phyloP scores from a whole-genome alignment of 2,329 filamentous ascomycete genomes.

The Trichoderma koningii region DNA sequence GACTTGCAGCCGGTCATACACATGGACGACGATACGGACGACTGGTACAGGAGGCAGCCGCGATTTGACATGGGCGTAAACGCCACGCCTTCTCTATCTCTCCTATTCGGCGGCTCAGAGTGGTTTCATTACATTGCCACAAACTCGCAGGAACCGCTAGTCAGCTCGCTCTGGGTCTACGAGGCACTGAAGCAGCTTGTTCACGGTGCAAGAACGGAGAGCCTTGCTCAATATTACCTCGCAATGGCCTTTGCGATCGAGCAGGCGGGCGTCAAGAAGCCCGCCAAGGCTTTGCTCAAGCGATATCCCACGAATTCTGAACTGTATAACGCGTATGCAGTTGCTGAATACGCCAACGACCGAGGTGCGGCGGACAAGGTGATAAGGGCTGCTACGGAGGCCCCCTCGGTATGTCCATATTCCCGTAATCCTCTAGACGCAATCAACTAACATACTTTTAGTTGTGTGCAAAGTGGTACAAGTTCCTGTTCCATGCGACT shows the following conservation, averaged over 20 bases:
- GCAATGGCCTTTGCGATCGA: conserved; percentile 64
- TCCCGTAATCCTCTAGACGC: neutral
- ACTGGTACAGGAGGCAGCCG: conserved; percentile 34
- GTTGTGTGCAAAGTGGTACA: conserved; percentile 31
- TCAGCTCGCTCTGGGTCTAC: conserved; percentile 52
- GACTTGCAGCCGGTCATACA: conserved; percentile 14
- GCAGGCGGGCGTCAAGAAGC: conserved; percentile 61
- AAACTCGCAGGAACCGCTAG: conserved; percentile 32
- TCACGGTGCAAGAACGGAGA: conserved; percentile 40
- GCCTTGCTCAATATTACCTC: conserved; percentile 68
- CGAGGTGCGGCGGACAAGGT: conserved; percentile 62
- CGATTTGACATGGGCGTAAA: conserved; percentile 37
- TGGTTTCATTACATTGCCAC: conserved; percentile 50
- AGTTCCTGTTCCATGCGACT: conserved; percentile 55
- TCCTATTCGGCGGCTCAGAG: conserved; percentile 51
- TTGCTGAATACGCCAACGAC: conserved; percentile 65
- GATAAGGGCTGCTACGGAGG: conserved; percentile 62
- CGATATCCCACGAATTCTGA: conserved; percentile 61
- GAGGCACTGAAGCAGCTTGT: conserved; percentile 61
- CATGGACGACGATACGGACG: conserved; percentile 30
- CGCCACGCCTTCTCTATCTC: conserved; percentile 48
- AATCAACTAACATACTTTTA: conserved; percentile 28
- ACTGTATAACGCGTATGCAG: conserved; percentile 78
- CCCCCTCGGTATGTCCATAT: conserved; percentile 37
- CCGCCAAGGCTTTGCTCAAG: conserved; percentile 74